Conservation (phyloP, 768 basidiomycete species). For the Psilocybe tampanensis region DNA sequence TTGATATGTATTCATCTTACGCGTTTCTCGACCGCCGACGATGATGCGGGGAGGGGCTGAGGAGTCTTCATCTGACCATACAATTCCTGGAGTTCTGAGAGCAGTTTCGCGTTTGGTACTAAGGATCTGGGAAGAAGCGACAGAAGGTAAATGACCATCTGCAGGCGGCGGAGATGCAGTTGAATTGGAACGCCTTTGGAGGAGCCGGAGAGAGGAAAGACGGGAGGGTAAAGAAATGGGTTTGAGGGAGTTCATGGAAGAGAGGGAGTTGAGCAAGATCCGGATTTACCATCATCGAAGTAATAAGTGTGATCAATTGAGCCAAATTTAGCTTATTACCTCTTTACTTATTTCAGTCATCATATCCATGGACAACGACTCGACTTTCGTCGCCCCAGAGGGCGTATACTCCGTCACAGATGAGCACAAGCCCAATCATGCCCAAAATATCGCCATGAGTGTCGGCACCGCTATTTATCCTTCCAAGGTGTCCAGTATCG, state of each 20-base stretch:
- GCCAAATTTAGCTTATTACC: conserved; percentile 17
- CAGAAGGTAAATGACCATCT: conserved; percentile 75
- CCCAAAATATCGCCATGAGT: conserved; percentile 41
- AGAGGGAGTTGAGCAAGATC: conserved; percentile 43
- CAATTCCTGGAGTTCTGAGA: conserved; percentile 70
- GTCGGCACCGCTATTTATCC: conserved; percentile 49
- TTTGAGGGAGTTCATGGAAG: conserved; percentile 38
- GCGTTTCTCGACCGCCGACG: conserved; percentile 79
- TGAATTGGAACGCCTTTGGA: conserved; percentile 51
- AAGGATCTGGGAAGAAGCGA: conserved; percentile 70
- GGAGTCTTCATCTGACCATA: conserved; percentile 68
- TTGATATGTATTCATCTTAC: conserved; percentile 96
- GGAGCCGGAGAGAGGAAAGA: conserved; percentile 17
- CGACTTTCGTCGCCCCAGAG: conserved; percentile 86
- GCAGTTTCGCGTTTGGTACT: conserved; percentile 67
- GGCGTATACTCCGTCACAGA: conserved; percentile 89
- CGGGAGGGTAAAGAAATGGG: conserved; percentile 19
- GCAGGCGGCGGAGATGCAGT: conserved; percentile 65
- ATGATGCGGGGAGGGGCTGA: conserved; percentile 43
- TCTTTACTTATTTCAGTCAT: conserved; percentile 21
- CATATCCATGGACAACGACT: conserved; percentile 72
- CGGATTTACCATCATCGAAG: conserved; percentile 28
- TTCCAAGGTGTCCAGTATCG: conserved; percentile 62
- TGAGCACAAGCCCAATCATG: conserved; percentile 70
- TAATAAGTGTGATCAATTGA: too few relatives aligned